Base-by-base conservation (phyloP, 202 grass and related monocot genomes). In the Setaria italica region DNA sequence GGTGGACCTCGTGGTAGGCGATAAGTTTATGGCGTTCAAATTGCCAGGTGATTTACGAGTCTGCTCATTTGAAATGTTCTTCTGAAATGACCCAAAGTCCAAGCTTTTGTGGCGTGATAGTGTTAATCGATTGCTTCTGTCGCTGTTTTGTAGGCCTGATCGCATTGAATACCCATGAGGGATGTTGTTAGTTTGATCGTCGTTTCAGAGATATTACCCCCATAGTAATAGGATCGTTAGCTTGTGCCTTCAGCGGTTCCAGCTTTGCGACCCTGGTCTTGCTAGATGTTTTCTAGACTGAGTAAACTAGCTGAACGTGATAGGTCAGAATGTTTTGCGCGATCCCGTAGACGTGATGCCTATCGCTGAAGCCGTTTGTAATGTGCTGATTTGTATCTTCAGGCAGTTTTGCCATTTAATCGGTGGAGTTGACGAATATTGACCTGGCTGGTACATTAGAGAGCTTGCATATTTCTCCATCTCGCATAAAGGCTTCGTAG, bases 1-100 rank as follows among this genome's bases (percentile, higher is more conserved):
- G 89, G 85, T 75, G 85, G 89, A 3, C 53, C 70, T 72, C 90
- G 90, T 85, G 77, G 84, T 77, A 92, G 90, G 80, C 93, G 90
- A 85, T 95, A 90, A 95, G 46, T 75, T 64, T 12, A 74, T 62
- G 53, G 32, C 10, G 29, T 87, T 87, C 74, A 11, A 63, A 83
- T 71, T 80, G 2, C 34, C 60, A 90, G 88, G 88, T 95, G 86
- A 90, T 90, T 51, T 41, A 53, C 1, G 39, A 76, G 70, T 85
- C 13, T 85, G 51, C 76, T 82, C 37, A 4, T 35, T 70, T 6
- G 21, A 43, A 13, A 19, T 7, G 47, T 75, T 79, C 9, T n/a
- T 16, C 67, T 30, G 56, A 80, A 67, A 65, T 76, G 63, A 37
- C 17, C 39, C 49, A 29, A 53, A 76, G 37, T 70, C 80, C 19